These are phyloP conservation scores for Trichosanthes cucumerina DNA, from an alignment of 306 rosid genomes.

Conservation along the genomic window DNA sequence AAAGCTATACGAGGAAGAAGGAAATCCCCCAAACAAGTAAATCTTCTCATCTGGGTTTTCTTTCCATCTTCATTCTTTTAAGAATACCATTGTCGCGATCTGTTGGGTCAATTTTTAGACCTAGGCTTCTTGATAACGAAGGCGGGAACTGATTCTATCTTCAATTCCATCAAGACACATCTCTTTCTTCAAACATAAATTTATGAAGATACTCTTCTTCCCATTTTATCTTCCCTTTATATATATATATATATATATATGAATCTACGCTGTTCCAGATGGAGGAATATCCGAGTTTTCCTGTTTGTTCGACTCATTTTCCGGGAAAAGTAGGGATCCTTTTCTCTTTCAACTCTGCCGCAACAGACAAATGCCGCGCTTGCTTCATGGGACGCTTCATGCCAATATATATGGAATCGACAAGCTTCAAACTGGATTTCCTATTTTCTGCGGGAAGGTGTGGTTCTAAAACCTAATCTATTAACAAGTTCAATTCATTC, in stretches of 20 bases:
- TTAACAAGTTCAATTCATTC: background rate
- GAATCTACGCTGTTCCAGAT: background rate
- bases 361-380: conserved; percentile 24
- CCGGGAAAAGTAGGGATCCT: background rate
- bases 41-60: background rate
- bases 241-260: conserved; percentile 9
- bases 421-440: conserved; percentile 27
- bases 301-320: background rate
- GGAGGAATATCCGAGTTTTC: background rate
- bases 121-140: conserved; percentile 31
- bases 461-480: background rate
- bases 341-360: background rate
- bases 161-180: conserved; percentile 23
- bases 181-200: conserved; percentile 37
- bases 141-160: conserved; percentile 43
- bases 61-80: background rate
- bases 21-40: background rate
- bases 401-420: conserved; percentile 44
- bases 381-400: conserved; percentile 60
- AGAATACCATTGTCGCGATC: background rate
- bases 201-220: conserved; percentile 2
- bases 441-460: conserved; percentile 33
- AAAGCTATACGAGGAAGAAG: background rate
- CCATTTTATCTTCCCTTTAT: background rate
- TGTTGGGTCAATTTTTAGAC: conserved; percentile 13